Evolutionary conservation across 352 stramenopile genomes (phyloP).

Genomic region (Globisporangium polare): DNA sequence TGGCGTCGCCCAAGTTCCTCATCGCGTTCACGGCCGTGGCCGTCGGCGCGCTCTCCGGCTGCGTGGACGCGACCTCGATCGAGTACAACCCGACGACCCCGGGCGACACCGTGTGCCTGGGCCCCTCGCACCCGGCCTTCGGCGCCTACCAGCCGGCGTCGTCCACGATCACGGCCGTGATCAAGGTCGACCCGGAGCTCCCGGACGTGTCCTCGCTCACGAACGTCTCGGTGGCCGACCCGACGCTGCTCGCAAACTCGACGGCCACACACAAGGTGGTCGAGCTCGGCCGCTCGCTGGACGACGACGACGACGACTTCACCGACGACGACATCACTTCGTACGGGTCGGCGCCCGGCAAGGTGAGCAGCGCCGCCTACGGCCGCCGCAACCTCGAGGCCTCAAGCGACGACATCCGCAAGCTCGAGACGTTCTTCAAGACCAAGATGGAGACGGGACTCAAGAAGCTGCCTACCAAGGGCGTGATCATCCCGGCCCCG

Average conservation of each 20-base stretch:
- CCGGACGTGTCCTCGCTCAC: not conserved
- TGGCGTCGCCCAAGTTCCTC: too few relatives aligned
- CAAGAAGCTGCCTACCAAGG: slow-evolving; percentile 8
- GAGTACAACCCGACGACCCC: too few relatives aligned
- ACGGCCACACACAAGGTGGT: too few relatives aligned
- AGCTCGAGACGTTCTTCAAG: slow-evolving; percentile 14
- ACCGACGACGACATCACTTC: not conserved
- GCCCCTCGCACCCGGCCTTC: too few relatives aligned
- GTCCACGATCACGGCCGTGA: not conserved
- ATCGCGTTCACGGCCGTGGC: too few relatives aligned
- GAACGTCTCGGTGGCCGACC: not conserved
- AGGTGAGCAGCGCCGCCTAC: too few relatives aligned
- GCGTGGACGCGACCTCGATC: too few relatives aligned
- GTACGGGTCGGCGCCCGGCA: too few relatives aligned
- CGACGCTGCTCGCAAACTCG: slow-evolving; percentile 4
- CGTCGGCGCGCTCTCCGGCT: too few relatives aligned
- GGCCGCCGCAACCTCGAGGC: slow-evolving; percentile 5
- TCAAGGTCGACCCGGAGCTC: slow-evolving; percentile 14
- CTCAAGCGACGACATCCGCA: slow-evolving; percentile 5
- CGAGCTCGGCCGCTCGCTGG: too few relatives aligned
- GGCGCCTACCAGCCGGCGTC: too few relatives aligned
- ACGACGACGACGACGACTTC: slow-evolving; percentile 8
- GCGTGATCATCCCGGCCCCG: slow-evolving; percentile 14
- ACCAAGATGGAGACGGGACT: slow-evolving; percentile 22
- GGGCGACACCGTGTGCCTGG: too few relatives aligned